phyloP scores from a whole-genome alignment of 2,329 filamentous ascomycete genomes.

The Nemania abortiva region DNA sequence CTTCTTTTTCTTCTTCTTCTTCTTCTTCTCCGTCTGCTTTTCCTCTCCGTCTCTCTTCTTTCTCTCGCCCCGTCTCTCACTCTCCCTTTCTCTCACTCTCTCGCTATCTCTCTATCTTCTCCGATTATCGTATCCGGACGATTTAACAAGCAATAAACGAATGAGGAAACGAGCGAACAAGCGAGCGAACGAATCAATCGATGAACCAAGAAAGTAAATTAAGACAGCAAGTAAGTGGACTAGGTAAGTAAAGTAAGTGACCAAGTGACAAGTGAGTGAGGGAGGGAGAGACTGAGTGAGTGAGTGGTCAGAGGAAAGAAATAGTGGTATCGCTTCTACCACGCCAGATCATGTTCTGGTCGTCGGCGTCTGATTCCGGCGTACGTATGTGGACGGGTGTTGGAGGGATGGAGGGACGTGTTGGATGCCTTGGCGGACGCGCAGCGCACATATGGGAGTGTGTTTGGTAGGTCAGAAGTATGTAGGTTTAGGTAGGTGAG shows the following conservation, averaged over 20 bases:
- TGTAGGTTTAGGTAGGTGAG: background rate
- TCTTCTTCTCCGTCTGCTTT: background rate
- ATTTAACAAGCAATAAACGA: background rate
- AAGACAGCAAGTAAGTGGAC: background rate
- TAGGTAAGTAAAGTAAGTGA: background rate
- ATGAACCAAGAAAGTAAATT: background rate
- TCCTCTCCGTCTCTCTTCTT: background rate
- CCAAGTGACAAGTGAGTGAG: background rate
- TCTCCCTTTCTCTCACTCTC: too few relatives aligned
- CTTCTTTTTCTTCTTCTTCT: background rate
- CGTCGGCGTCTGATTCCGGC: background rate
- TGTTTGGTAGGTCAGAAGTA: background rate
- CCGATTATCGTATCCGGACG: background rate
- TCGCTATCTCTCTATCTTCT: background rate
- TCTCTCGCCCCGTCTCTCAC: background rate
- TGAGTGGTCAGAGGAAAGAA: background rate
- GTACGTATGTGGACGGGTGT: background rate
- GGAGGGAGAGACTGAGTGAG: background rate
- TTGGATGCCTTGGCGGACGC: background rate
- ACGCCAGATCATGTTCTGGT: slow-evolving; percentile 4
- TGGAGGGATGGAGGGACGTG: background rate
- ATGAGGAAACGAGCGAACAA: background rate
- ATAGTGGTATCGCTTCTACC: slow-evolving; percentile 2
- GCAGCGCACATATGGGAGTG: background rate
- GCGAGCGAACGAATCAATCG: background rate